Base-by-base conservation (phyloP, 1,139 yeast species). In the Martiniozyma asiatica region DNA sequence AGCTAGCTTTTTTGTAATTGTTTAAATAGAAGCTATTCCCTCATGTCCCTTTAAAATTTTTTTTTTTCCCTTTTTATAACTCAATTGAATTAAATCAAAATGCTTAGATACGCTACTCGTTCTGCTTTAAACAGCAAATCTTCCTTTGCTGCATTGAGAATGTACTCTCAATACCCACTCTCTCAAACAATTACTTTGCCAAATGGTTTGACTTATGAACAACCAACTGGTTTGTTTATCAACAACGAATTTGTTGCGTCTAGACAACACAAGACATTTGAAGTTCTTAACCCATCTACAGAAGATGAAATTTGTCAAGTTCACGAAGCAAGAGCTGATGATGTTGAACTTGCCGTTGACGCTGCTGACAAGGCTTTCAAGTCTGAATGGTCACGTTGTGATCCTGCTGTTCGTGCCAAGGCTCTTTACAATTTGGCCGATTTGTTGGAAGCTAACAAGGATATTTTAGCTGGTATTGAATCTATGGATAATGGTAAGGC, bases 401-500 rank as follows among this genome's bases (percentile, higher is more conserved):
- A 66, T 39, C 68, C 70, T 22, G 64, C 62, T 27, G 65, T 62
- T 38, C 70, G 85, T 50, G 78, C 75, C 15, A 52, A 55, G 32
- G 65, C 70, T 34, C 59, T 80, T 43, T 51, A 50, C 58, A 75
- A 73, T 56, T 58, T 80, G 32, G 89, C 87, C 25, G 79, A 75
- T 41, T 53, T 68, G 42, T 53, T 80, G 48, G 78, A 71, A 47
- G 61, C 66, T 42, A 63, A 78, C 44, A 56, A 63, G 39, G 82
- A 77, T 30, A 53, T 68, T 26, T 47, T 79, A 33, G 71, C 81
- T n/a, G 59, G 78, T 24, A 68, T 80, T 44, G 93, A 80, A 59
- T 73, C 89, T 15, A 65, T 81, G 65, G 92, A 80, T 51, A 76
- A 81, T 37, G 93, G 93, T 51, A 80, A 80, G 58, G 72, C 84